Evolutionary conservation across 2,329 filamentous ascomycete genomes (phyloP), one percentile per base, ranked within the genome.

Genomic region (Aspergillus unguis): DNA sequence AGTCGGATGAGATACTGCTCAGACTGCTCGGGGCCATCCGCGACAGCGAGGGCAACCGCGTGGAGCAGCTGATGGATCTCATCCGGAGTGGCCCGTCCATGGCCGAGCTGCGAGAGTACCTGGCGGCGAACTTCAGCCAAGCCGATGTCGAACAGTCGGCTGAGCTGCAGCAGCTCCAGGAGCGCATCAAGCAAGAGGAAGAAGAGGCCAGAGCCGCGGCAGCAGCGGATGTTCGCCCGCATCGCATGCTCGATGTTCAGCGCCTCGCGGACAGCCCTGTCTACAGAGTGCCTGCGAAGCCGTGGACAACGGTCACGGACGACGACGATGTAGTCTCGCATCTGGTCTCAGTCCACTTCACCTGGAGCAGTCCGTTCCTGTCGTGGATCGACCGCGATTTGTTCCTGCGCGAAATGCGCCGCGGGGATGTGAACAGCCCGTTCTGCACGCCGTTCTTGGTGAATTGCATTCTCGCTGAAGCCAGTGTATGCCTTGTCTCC

Each of bases 361-460:
- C 67, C 6, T 71, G 68, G 67, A 61, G 57, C 23, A 63, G 66
- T 46, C 59, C 62, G 23, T 64, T 60, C 43, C 58, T 62, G 6
- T 57, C 67, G 47, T 68, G 64, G 63, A 52, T 71, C 32, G 65
- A 71, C 35, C 55, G 58, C 11, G 62, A 65, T 27, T 32, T 62
- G 17, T 69, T 71, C 42, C 52, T 70, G 5, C 47, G 52, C 1
- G 67, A 63, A 23, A 69, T 69, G 67, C 55, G 58, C 47, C 42
- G 53, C 5, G 62, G 62, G 6, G 48, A 65, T 23, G 26, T 66
- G 23, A 40, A 64, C 5, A 62, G 59, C 7, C 55, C 43, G 7
- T 70, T 64, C 45, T 71, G 69, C 55, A 67, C 67, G 1, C 63
- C 67, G 2, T 70, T 67, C 40, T 56, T 71, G 38, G 68, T 71